Percentiles rank a stretch among this genome's conserved stretches.
phyloP scores from a whole-genome alignment of 257 asterid genomes.

The Solanum infundibuliforme region DNA sequence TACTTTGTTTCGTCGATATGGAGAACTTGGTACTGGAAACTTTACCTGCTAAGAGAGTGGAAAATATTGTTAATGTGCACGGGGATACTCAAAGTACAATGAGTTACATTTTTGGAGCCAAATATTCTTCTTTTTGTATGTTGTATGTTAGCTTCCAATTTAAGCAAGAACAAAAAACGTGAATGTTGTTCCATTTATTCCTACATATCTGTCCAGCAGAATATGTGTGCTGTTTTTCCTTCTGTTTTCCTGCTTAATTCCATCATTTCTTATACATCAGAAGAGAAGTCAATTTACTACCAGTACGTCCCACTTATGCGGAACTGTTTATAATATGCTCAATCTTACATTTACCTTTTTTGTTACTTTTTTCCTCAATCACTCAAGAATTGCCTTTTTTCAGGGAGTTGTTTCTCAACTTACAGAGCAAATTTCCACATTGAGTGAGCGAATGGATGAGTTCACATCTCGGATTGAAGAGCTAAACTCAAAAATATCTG shows the following conservation, averaged over 20 bases:
- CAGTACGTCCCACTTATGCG: background rate
- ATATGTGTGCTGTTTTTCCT: background rate
- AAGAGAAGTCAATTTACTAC: background rate
- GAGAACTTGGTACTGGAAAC: background rate
- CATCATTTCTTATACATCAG: background rate
- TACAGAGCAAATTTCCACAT: conserved; percentile 83
- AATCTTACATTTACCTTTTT: background rate
- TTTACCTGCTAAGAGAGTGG: background rate
- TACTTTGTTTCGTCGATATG: background rate
- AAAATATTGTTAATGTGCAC: background rate
- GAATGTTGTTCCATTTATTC: background rate
- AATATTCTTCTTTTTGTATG: background rate
- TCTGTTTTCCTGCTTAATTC: background rate
- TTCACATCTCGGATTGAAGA: conserved; percentile 87
- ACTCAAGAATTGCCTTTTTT: conserved; percentile 7
- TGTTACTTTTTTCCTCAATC: background rate
- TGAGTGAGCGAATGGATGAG: conserved; percentile 94
- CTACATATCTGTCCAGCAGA: background rate
- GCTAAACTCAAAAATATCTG: conserved; percentile 55
- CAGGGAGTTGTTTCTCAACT: conserved; percentile 84
- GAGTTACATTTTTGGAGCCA: background rate
- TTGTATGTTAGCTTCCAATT: background rate
- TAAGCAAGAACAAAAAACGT: background rate
- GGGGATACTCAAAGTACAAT: background rate
- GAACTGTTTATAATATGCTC: background rate